Evolutionary conservation across 1,284 basidiomycete species (phyloP).

Genomic region (Fistulinella staudtii): DNA sequence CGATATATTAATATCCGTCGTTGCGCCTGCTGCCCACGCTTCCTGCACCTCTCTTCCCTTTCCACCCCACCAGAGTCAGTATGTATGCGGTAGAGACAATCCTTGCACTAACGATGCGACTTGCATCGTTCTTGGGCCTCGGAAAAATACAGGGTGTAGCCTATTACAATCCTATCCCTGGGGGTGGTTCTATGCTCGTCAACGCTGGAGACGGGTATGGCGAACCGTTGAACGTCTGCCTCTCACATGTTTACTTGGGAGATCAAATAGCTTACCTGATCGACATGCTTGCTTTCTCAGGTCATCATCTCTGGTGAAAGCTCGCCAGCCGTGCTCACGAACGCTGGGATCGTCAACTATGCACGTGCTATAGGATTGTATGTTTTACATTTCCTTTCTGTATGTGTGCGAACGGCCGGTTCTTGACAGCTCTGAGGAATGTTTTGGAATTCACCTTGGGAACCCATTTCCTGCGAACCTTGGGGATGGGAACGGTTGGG

Average conservation of each 20-base stretch:
- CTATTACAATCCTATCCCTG: constrained; percentile 42
- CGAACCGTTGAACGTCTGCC: constrained; percentile 57
- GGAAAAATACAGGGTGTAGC: constrained; percentile 17
- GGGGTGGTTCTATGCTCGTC: constrained; percentile 54
- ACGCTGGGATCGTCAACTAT: constrained; percentile 55
- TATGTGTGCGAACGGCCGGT: neutral
- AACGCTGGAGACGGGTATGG: constrained; percentile 46
- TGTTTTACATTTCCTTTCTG: constrained; percentile 12
- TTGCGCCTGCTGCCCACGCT: too few relatives aligned
- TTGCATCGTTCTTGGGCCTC: constrained; percentile 8
- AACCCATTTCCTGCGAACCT: constrained; percentile 56
- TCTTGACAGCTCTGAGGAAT: constrained; percentile 56
- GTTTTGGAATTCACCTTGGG: constrained; percentile 59
- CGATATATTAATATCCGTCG: too few relatives aligned
- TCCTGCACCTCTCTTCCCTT: too few relatives aligned
- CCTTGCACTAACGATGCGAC: neutral
- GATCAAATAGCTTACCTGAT: constrained; percentile 1
- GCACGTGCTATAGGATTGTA: constrained; percentile 61
- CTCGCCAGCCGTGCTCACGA: constrained; percentile 52
- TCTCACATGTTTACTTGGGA: too few relatives aligned
- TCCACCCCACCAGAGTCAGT: too few relatives aligned
- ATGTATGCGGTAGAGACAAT: constrained; percentile 15
- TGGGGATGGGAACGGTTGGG: constrained; percentile 57
- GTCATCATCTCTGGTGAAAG: constrained; percentile 56
- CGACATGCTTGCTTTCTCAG: constrained; percentile 24